Evolutionary conservation across 805 yeast species (phyloP), one percentile per base, ranked within the genome.

Genomic region (Starmerella bombicola): DNA sequence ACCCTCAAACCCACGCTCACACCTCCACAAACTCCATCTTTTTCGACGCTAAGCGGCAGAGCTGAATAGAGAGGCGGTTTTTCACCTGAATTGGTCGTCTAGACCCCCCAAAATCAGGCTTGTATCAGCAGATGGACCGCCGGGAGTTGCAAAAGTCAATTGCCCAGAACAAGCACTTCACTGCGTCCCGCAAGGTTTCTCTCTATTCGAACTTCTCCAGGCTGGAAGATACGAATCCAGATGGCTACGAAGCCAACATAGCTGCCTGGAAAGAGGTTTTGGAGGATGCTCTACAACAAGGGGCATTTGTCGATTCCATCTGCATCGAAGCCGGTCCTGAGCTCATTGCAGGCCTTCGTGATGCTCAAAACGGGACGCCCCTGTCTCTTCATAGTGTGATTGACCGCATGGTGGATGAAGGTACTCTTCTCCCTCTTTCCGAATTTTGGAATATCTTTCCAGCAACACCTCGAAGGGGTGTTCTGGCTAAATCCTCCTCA

Each of bases 171-270:
- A 56, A 59, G 7, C 54, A 52, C 8, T 70, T 70, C 55, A 60
- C 65, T 9, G 47, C 53, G 6, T 51, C 65, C 8, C 56, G 77
- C 20, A 54, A 68, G 25, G 54, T 59, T 4, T 70, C 76, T n/a
- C 58, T 71, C 32, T 71, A 62, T 44, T 67, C 74, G 2, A 68
- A 71, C 46, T 71, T 69, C 47, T 47, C 59, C 8, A 56, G 64
- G n/a, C 56, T 71, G 23, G 57, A 60, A 41, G 68, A 64, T 10
- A 34, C 56, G 3, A 71, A 71, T 45, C 61, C 59, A 3, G 74
- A 68, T 41, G 77, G 77, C 5, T 70, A 60, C 41, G 63, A 56
- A 18, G 76, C 76, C 13, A 71, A 71, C 46, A 20, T 71, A 12
- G 49, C 49, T 4, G 69, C 71, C 3, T 71, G 77, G 77, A 59